Percentiles rank a stretch among this genome's conserved stretches.
These are phyloP conservation scores for Plenodomus biglobosus DNA, from an alignment of 2,329 filamentous ascomycete genomes.

Conservation along the genomic window DNA sequence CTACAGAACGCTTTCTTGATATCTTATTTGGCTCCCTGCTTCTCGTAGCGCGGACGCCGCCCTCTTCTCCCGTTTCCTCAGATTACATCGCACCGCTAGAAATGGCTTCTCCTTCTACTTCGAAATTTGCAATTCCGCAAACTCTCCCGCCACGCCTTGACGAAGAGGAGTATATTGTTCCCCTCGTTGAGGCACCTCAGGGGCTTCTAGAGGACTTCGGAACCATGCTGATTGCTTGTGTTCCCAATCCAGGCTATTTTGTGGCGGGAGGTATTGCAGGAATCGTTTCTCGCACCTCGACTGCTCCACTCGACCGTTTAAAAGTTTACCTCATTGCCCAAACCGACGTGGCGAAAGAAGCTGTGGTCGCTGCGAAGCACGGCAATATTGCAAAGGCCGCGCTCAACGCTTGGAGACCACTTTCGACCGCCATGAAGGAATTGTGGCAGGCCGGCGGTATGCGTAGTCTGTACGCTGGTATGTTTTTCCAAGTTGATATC, in stretches of 20 bases:
- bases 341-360: conserved; percentile 64
- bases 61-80: conserved; percentile 31
- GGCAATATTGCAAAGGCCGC: conserved; percentile 67
- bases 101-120: conserved; percentile 27
- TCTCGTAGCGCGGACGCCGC: conserved; percentile 61
- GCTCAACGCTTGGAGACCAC: conserved; percentile 66
- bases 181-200: conserved; percentile 31
- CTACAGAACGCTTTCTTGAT: conserved; percentile 66
- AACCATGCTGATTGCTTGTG: conserved; percentile 58
- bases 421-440: conserved; percentile 72
- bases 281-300: conserved; percentile 91
- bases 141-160: conserved; percentile 43
- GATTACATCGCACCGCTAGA: conserved; percentile 30
- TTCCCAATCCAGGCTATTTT: conserved; percentile 95
- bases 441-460: conserved; percentile 85
- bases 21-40: conserved; percentile 76
- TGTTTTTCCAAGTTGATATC: conserved; percentile 30
- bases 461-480: conserved; percentile 89
- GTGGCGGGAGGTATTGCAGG: conserved; percentile 92
- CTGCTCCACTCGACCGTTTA: conserved; percentile 91
- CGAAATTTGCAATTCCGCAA: conserved; percentile 28
- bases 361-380: conserved; percentile 67
- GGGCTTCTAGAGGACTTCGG: conserved; percentile 40
- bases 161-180: conserved; percentile 27
- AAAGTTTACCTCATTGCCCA: conserved; percentile 98